Evolutionary conservation across 768 basidiomycete genomes (phyloP), one percentile per base, ranked within the genome.

Genomic region (Cystofilobasidium macerans): DNA sequence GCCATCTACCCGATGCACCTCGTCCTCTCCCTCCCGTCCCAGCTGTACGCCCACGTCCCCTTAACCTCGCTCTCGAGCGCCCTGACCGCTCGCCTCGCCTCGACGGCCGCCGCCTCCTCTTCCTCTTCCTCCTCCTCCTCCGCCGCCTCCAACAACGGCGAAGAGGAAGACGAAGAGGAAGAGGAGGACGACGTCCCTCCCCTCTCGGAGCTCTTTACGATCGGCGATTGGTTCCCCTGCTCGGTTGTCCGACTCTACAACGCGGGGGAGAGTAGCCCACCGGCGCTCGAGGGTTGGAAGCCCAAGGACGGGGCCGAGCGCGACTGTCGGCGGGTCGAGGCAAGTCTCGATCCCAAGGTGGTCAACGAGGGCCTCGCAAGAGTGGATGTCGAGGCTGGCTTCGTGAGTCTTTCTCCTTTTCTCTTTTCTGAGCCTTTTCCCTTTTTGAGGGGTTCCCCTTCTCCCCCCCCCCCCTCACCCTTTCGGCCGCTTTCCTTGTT

Each of bases 1-100:
- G 82, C 86, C 32, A 82, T 98, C 61, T 84, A 89, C 69, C 88
- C 93, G 14, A 84, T 99, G 40, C 87, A 89, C 53, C 81, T 99
- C 67, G 82, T 98, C 65, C 80, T 98, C 33, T 97, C 94, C 22
- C 81, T 99, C n/a, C 94, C 95, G 22, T 89, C 93, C 71, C 93
- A 97, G 77, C 84, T 99, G 43, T 82, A 88, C 70, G 95, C 83
- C 12, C 91, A 99, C 76, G 81, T 98, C 38, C 93, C 94, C 28
- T 89, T 99, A 69, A 98, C 93, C 45, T 86, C 92, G 75, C 82
- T 98, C 65, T 88, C 91, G 18, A 77, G 82, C 36, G 85, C 88
- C 72, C 80, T 91, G 66, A 97, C 91, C 11, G 71, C 76, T 33
- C 78, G 82, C 24, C 80, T 98, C 33, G 87, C 89, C n/a, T n/a